Base-by-base conservation (phyloP, 176 grass and related monocot genomes). In the Pontederia crassipes region DNA sequence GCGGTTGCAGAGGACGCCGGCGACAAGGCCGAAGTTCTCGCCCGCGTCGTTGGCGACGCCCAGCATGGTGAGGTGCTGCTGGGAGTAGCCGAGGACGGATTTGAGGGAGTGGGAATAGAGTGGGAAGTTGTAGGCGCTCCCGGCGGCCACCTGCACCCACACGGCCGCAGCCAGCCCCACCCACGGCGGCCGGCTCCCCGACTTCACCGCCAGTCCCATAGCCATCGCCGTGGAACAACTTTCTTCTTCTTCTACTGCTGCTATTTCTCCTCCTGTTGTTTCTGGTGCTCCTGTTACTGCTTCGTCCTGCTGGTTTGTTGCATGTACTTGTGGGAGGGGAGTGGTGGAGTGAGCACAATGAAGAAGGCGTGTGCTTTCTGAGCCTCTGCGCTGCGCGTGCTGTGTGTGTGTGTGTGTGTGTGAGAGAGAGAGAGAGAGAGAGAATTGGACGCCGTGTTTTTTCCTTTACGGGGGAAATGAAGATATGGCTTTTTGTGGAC, bases 21-120 rank as follows among this genome's bases (percentile, higher is more conserved):
- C 74, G 17, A 98, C 10, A 17, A 98, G 72, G 1, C 87, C 87
- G 0, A 92, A 86, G 80, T 88, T 98, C 79, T 98, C 87, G 57
- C 93, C 87, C 18, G 88, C 45, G 81, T 97, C 87, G 60, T 91
- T 97, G 70, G 81, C 87, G 11, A 98, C 93, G 49, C 93, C 93
- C 47, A 98, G 84, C 81, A 98, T 71, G 66, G 87, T 98, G 29
- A 92, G 81, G 57, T 70, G 67, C 28, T 63, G 72, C 79, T 98
- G 87, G 71, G 74, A 64, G 84, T 85, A 85, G 2, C 81, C 81
- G 4, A 98, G 73, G 8, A 79, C 87, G 49, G 70, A 65, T 70
- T 86, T 97, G 17, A 87, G 26, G 50, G 84, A 70, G 55, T 80
- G 74, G 0, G 93, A 97, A 71, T 97, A 97, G 61, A 97, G 87